Evolutionary conservation across 2,329 filamentous ascomycete genomes (phyloP).

Genomic region (Ceratocystis variospora): DNA sequence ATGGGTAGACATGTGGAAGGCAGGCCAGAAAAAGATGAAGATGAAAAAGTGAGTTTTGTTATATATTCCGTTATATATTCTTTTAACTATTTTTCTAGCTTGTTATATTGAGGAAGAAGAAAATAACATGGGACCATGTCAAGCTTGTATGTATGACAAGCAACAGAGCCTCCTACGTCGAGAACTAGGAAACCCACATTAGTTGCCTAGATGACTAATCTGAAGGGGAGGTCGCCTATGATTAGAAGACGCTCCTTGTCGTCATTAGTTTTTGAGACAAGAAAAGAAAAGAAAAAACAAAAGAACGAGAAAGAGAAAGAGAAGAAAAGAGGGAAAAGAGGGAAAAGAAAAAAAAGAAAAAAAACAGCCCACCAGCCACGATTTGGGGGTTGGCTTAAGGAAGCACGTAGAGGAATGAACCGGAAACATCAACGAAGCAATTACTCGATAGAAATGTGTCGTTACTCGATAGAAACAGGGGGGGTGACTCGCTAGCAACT

Average conservation of each 20-base stretch:
- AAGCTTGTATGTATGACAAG: not conserved
- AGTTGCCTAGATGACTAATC: not conserved
- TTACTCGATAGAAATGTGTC: conserved; percentile 15
- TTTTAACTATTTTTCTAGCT: not conserved
- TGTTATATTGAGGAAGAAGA: not conserved
- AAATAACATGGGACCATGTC: not conserved
- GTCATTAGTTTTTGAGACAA: not conserved
- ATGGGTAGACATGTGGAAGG: not conserved
- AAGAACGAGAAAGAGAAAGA: not conserved
- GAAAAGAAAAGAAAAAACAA: not conserved
- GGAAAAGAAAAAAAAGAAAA: not conserved
- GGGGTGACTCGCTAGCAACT: not conserved
- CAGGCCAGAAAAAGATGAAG: not conserved
- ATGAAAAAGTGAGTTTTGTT: conserved; percentile 5
- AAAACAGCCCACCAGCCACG: not conserved
- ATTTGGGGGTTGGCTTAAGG: not conserved
- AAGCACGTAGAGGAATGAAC: not conserved
- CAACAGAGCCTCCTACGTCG: not conserved
- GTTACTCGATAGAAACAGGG: conserved; percentile 2
- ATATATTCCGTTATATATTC: conserved; percentile 10
- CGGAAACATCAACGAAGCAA: not conserved
- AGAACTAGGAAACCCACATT: too few relatives aligned
- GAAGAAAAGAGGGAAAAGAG: not conserved
- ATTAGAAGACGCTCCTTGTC: not conserved
- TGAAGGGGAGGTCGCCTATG: not conserved